Conservation (phyloP, 2,329 filamentous ascomycete genomes). For the Macroventuria anomochaeta region DNA sequence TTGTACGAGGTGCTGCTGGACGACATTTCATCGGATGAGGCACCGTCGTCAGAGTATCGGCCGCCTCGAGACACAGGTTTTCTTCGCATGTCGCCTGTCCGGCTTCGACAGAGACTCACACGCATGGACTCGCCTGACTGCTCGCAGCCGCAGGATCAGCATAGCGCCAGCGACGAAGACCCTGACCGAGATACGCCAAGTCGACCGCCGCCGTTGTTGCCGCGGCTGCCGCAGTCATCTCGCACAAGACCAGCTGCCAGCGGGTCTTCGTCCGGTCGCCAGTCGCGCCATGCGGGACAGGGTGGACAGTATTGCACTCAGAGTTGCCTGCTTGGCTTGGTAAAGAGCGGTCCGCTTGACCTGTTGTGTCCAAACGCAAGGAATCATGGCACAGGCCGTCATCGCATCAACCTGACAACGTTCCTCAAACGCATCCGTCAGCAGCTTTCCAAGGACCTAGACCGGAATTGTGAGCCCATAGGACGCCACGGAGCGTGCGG, state of each 20-base stretch:
- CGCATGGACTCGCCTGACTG: not conserved
- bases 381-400: not conserved
- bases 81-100: not conserved
- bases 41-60: not conserved
- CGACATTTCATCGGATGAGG: not conserved
- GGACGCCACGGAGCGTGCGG: not conserved
- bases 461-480: not conserved
- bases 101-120: not conserved
- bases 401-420: not conserved
- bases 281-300: not conserved
- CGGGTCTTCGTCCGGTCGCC: not conserved
- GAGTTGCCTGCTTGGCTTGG: not conserved
- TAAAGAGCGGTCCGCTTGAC: not conserved
- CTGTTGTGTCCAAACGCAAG: not conserved
- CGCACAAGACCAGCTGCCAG: not conserved
- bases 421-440: not conserved
- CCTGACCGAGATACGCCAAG: not conserved
- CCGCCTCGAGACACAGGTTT: not conserved
- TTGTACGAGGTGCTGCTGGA: not conserved
- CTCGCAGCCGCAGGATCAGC: not conserved
- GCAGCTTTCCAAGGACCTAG: not conserved
- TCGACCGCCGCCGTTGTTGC: not conserved
- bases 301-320: not conserved
- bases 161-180: not conserved
- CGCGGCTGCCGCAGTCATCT: not conserved